Base-by-base conservation (phyloP, 2,329 filamentous ascomycete species). In the Penicillium concentricum region DNA sequence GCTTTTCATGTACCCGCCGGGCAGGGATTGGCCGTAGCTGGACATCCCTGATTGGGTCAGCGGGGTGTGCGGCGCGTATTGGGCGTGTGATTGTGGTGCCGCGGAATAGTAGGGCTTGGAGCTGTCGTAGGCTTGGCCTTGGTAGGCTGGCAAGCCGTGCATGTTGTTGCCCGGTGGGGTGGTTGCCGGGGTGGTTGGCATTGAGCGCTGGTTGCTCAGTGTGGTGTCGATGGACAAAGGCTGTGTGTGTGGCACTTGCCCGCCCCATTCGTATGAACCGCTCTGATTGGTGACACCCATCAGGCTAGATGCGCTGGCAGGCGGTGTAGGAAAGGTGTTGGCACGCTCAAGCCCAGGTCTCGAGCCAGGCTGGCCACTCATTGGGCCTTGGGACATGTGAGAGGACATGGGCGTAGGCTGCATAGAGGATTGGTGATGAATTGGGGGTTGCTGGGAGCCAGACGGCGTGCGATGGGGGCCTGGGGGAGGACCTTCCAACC, bases 291-390 rank as follows among this genome's bases (percentile, higher is more conserved):
- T 86, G 82, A 96, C 91, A 59, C 84, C 78, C 78, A 87, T 91
- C 44, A 95, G 85, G 74, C 91, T 91, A 0, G 92, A 94, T n/a
- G 92, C 90, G 72, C 91, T 97, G 0, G 92, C 91, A 1, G 93
- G 92, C 35, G 93, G 93, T 4, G 93, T 97, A 4, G 93, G 92
- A 75, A 97, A 97, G 2, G 92, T 96, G 73, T 96, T 90, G 16
- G 92, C 88, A 51, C 93, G 86, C 61, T 97, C 92, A 37, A 96
- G 78, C 7, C 85, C 81, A 8, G 92, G 92, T 42, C 93, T 87
- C 45, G 78, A 79, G 37, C 79, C 76, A n/a, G 82, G 78, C 61
- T 85, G 81, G 35, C 83, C 26, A 81, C 78, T 72, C 87, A 76
- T n/a, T 82, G 80, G 42, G 85, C 84, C 67, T 22, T 93, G 90